Evolutionary conservation across 208 protist genomes (phyloP).

Genomic region (Leptomonas pyrrhocoris): DNA sequence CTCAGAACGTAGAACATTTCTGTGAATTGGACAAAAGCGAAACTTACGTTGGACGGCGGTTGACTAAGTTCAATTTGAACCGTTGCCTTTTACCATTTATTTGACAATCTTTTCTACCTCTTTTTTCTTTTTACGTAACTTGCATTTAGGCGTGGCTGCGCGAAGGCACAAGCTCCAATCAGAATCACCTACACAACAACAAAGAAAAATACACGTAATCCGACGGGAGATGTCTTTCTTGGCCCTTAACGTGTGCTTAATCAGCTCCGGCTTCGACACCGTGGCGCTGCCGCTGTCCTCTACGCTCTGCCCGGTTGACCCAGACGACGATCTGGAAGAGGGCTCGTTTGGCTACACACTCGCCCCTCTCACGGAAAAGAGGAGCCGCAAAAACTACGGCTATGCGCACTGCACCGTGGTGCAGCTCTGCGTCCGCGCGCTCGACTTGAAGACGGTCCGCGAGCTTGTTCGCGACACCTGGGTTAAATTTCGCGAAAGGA

Average conservation of each 20-base stretch:
- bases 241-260: constrained; percentile 71
- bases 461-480: constrained; percentile 51
- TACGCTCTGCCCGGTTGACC: constrained; percentile 52
- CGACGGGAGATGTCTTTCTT: constrained; percentile 52
- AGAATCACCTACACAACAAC: not conserved
- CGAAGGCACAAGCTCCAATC: too few species aligned
- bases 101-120: not conserved
- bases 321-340: constrained; percentile 41
- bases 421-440: constrained; percentile 63
- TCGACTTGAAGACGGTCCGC: constrained; percentile 51
- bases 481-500: constrained; percentile 30
- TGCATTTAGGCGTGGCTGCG: too few species aligned
- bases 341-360: constrained; percentile 55
- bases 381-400: constrained; percentile 47
- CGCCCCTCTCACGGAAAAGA: constrained; percentile 55
- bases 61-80: not conserved
- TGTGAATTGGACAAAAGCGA: too few species aligned
- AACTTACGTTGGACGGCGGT: too few species aligned
- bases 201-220: not conserved
- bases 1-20: too few species aligned
- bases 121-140: constrained; percentile 12
- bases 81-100: not conserved
- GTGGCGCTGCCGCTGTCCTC: constrained; percentile 70
- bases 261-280: constrained; percentile 69
- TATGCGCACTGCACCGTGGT: constrained; percentile 80